Evolutionary conservation across 768 basidiomycete species (phyloP).

Genomic region (Tricholomella constricta): DNA sequence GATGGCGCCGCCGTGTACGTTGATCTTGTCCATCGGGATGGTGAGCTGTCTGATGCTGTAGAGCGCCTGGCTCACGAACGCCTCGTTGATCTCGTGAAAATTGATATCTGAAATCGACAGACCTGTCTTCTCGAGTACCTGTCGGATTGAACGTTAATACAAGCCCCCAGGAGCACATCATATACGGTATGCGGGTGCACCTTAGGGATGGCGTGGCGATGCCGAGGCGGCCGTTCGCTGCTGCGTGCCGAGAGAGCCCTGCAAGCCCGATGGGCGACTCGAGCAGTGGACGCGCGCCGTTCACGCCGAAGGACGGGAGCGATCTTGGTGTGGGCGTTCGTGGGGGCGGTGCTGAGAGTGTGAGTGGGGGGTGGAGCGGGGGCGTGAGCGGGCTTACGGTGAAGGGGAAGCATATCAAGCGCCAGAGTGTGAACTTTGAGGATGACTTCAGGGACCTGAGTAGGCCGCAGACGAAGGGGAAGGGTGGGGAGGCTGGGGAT

Average conservation of each 20-base stretch:
- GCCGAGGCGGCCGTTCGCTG: slow-evolving; percentile 60
- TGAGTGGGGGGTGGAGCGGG: slow-evolving; percentile 27
- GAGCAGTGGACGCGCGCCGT: slow-evolving; percentile 72
- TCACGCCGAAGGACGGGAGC: slow-evolving; percentile 80
- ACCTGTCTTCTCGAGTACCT: slow-evolving; percentile 63
- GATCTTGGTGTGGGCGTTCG: slow-evolving; percentile 42
- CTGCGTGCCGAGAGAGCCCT: slow-evolving; percentile 61
- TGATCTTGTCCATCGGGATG: slow-evolving; percentile 78
- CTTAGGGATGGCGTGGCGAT: slow-evolving; percentile 24
- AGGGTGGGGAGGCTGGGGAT: slow-evolving; percentile 26
- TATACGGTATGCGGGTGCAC: too few species aligned
- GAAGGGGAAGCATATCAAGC: slow-evolving; percentile 48
- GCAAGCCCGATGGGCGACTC: slow-evolving; percentile 87
- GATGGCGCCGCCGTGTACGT: slow-evolving; percentile 86
- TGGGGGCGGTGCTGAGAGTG: slow-evolving; percentile 13
- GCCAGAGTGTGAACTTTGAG: slow-evolving; percentile 70
- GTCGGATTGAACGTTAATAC: background rate
- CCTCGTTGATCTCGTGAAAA: slow-evolving; percentile 89
- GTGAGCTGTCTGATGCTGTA: slow-evolving; percentile 67
- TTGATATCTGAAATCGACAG: slow-evolving; percentile 74
- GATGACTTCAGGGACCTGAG: slow-evolving; percentile 39
- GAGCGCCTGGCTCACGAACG: too few species aligned
- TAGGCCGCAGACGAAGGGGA: background rate
- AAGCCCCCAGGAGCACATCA: too few species aligned
- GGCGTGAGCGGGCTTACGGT: slow-evolving; percentile 36